A percentile compares a stretch with the other conserved stretches of the same genome.
Conservation (phyloP, 2,329 filamentous ascomycete genomes). For the Fusarium veterinarium region DNA sequence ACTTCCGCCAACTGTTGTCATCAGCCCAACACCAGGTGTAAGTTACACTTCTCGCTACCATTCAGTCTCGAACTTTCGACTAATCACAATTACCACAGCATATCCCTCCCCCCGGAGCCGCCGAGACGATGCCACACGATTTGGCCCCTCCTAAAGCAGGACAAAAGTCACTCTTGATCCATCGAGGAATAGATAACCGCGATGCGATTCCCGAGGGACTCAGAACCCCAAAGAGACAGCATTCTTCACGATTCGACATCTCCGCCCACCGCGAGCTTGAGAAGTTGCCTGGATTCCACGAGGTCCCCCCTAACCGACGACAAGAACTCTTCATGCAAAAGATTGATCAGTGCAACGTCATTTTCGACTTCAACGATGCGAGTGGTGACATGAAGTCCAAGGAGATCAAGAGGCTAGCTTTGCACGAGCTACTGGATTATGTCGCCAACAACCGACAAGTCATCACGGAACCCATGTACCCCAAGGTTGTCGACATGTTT, state of each 20-base stretch:
- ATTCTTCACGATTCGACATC: slow-evolving; percentile 97
- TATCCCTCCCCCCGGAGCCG: slow-evolving; percentile 88
- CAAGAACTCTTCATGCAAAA: slow-evolving; percentile 99
- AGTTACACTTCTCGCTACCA: slow-evolving; percentile 52
- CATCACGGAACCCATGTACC: slow-evolving; percentile 99
- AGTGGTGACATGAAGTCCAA: slow-evolving; percentile 99
- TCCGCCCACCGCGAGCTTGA: slow-evolving; percentile 96
- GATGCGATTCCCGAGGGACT: slow-evolving; percentile 92
- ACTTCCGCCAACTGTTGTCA: slow-evolving; percentile 87
- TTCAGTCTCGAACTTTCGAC: neutral
- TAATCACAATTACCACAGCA: slow-evolving; percentile 63
- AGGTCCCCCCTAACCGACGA: slow-evolving; percentile 92
- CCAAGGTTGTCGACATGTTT: slow-evolving; percentile 98
- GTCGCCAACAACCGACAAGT: slow-evolving; percentile 98
- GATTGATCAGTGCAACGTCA: slow-evolving; percentile 99
- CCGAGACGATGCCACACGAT: slow-evolving; percentile 98
- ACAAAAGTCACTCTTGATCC: slow-evolving; percentile 87
- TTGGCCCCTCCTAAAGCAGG: slow-evolving; percentile 93
- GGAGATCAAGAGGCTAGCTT: slow-evolving; percentile 96
- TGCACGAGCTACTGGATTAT: slow-evolving; percentile 97
- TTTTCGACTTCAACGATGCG: slow-evolving; percentile 99
- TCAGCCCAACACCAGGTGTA: slow-evolving; percentile 94
- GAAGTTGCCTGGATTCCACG: slow-evolving; percentile 97
- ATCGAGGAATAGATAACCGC: slow-evolving; percentile 88
- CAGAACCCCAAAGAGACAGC: slow-evolving; percentile 93